phyloP scores from a whole-genome alignment of 2,329 filamentous ascomycete species.

The Erysiphe neolycopersici region DNA sequence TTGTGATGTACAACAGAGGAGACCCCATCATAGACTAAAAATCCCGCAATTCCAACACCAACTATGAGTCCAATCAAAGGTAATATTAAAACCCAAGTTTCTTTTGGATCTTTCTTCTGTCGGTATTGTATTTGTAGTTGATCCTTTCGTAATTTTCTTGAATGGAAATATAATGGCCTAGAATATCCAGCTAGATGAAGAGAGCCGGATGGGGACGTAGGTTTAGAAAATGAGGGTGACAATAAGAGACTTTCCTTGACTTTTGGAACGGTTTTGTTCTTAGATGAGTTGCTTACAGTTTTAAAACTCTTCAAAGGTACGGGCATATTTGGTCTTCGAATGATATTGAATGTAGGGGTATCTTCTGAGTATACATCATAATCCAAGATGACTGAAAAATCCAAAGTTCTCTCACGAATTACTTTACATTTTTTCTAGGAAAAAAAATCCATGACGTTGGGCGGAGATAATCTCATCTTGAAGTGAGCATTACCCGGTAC shows the following conservation, averaged over 20 bases:
- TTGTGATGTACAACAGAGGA: constrained; percentile 44
- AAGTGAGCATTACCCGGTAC: no score
- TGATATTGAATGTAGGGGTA: background rate
- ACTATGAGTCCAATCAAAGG: constrained; percentile 44
- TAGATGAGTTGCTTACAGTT: constrained; percentile 10
- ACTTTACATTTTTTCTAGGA: no score
- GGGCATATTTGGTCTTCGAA: constrained; percentile 9
- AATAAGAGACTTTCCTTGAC: constrained; percentile 10
- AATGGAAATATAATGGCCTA: constrained; percentile 12
- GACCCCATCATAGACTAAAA: constrained; percentile 53
- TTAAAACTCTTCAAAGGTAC: constrained; percentile 16
- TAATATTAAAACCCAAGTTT: constrained; percentile 70
- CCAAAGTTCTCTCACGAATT: no score
- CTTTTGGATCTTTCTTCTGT: constrained; percentile 42
- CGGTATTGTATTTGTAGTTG: constrained; percentile 56
- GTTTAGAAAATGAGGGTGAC: constrained; percentile 18
- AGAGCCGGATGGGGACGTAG: constrained; percentile 12
- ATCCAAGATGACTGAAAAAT: background rate
- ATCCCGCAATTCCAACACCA: constrained; percentile 38
- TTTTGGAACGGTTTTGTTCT: constrained; percentile 10
- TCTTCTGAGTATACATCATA: background rate
- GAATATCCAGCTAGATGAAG: constrained; percentile 16
- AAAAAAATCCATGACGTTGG: no score
- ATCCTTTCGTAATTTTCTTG: constrained; percentile 34
- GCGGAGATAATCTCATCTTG: no score